Base-by-base conservation (phyloP, 768 basidiomycete genomes). In the Hirschioporus abietinus region DNA sequence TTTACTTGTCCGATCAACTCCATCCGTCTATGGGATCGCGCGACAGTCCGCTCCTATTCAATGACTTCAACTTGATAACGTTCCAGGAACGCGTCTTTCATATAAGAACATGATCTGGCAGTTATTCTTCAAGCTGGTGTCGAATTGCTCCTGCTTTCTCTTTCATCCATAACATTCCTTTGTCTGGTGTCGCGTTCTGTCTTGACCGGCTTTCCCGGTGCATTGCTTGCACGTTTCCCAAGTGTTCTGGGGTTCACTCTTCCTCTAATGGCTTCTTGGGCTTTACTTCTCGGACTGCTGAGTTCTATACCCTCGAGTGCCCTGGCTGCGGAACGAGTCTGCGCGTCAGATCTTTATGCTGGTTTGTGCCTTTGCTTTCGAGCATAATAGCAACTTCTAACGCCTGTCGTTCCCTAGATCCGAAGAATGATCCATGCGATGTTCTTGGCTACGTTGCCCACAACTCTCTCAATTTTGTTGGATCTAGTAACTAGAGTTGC, bases 401-500 rank as follows among this genome's bases (percentile, higher is more conserved):
- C 42, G 30, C 30, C 4, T 30, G 8, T 30, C 2, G 4, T 8
- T 8, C 30, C 30, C 30, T 10, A 52, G 42, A 52, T 52, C 42
- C 42, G 12, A 52, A 52, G 42, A 52, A 52, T 20, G 42, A 52
- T 10, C 42, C 42, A 20, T 52, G 42, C 20, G 20, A 52, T 20
- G 42, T 52, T 52, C 42, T 52, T 5, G 42, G 42, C 20, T 52
- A 52, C 12, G 15, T 52, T 15, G 42, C 42, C 20, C 12, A 52
- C 20, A 52, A 52, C 20, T 12, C 42, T 52, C 42, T 52, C 20
- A 52, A 52, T 20, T 52, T 52, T 12, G 20, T 52, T 52, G 42
- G 42, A 52, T 52, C 15, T 10, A 20, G 42, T 52, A 3, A 52
- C 76, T 72, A n/a, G 7, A 15, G 42, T 12, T 15, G 42, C 42